Base-by-base conservation (phyloP, 2,329 filamentous ascomycete species). In the Dactylellina drechsleri region DNA sequence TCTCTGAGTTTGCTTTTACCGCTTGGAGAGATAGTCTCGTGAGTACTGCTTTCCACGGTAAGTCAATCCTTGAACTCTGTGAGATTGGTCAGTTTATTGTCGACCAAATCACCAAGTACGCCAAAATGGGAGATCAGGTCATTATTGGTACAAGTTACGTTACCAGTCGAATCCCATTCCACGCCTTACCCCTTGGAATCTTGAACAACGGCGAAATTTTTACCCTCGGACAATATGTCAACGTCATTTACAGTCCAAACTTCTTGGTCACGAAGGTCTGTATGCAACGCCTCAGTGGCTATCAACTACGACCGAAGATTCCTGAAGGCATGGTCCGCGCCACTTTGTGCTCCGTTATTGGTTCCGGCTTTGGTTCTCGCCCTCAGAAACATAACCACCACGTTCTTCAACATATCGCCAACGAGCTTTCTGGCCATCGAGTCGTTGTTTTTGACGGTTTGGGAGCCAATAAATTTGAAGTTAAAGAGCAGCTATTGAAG, bases 121-220 rank as follows among this genome's bases (percentile, higher is more conserved):
- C 31, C 13, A 36, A 47, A 41, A 36, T 41, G n/a, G 71, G 71
- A 2, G 71, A 75, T 23, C 26, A 59, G 7, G 45, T 75, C 28
- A 47, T 75, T 20, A 64, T 75, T 31, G 71, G 71, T n/a, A 75
- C 66, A 52, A 62, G 56, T 15, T 53, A 49, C 12, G 43, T 75
- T 7, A 68, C 54, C 8, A 47, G 31, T 15, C 50, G 71, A 10
- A 59, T 75, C 31, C 71, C 71, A 6, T 67, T 75, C 31, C 71
- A 75, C 28, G 71, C 71, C 3, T 45, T 75, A 8, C 71, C 64
- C 3, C 28, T 73, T 16, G 57, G 62, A 47, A 6, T 52, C 6
- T 50, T 26, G 16, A n/a, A 47, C 0, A 23, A 45, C 12, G 47
- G 40, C 2, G 16, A 18, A 13, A 2, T 18, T 15, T 43, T 43